Base-by-base conservation (phyloP, 2,329 filamentous ascomycete species). In the Cercospora citrullina region DNA sequence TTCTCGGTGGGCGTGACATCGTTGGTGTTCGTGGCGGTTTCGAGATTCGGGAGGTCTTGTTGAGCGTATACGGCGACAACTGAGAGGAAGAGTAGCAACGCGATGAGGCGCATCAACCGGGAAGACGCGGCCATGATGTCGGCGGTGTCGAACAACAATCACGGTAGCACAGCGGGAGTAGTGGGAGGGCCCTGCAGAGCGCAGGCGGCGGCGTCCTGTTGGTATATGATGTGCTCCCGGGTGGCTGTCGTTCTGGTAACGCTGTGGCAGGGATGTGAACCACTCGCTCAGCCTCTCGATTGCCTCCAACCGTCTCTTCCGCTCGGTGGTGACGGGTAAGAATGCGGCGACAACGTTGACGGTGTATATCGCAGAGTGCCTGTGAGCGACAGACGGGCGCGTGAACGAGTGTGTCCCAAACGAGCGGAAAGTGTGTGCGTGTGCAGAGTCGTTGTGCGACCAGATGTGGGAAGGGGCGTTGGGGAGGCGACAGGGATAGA, bases 41-140 rank as follows among this genome's bases (percentile, higher is more conserved):
- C 64, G 45, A 77, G 73, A 53, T 76, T 67, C 16, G 77, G 75
- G 4, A 78, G 65, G 51, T 74, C 71, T 36, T 66, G 71, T 64
- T 77, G 74, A 26, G 74, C 72, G 58, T 71, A 64, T 4, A 72
- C 73, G n/a, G 70, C 45, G 23, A 72, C 67, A 59, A 66, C 65
- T 51, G 67, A 71, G 31, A 72, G 66, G 42, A 77, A 70, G 26
- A 73, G 73, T 28, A 75, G 64, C 36, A 75, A 61, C 31, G 70
- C 69, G 45, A 75, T 55, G 6, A 66, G 66, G 65, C 68, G 73
- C 65, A 68, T 63, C 60, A 61, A 28, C 31, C 67, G 53, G 10
- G 66, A 28, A 7, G 42, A 33, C n/a, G 28, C 42, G 28, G 67
- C 67, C 67, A 68, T 68, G 67, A 45, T 28, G 28, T 57, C 61